A percentile compares a stretch with the other conserved stretches of the same genome.
Conservation (phyloP, 2,329 filamentous ascomycete species). For the Trichoderma arundinaceum region DNA sequence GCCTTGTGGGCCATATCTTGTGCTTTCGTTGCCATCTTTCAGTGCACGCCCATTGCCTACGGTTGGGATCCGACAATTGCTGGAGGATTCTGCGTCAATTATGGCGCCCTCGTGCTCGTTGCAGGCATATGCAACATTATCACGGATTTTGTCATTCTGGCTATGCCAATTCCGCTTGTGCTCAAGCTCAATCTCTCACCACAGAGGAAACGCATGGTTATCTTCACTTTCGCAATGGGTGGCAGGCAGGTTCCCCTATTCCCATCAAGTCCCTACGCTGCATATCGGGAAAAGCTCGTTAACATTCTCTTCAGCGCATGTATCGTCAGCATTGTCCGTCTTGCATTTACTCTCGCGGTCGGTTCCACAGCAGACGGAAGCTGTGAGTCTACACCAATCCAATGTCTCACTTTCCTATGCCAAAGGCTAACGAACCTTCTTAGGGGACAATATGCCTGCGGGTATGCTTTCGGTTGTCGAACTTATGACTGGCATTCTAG, state of each 20-base stretch:
- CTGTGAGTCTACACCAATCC: conserved; percentile 5
- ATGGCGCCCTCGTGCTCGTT: conserved; percentile 11
- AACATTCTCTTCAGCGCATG: conserved; percentile 1
- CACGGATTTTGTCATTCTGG: conserved; percentile 17
- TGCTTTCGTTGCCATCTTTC: conserved; percentile 35
- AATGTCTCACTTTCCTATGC: background rate
- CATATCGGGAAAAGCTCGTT: background rate
- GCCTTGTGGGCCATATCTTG: conserved; percentile 35
- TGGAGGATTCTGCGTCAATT: conserved; percentile 16
- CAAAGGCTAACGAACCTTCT: background rate
- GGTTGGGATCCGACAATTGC: conserved; percentile 13
- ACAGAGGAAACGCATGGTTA: conserved; percentile 20
- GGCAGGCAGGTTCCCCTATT: background rate
- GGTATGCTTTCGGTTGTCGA: conserved; percentile 27
- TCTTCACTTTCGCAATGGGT: conserved; percentile 12
- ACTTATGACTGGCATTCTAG: conserved; percentile 33
- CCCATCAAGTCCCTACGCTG: background rate
- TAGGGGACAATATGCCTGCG: conserved; percentile 19
- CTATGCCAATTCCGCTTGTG: conserved; percentile 20
- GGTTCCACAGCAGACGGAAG: conserved; percentile 16
- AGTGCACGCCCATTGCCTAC: conserved; percentile 35
- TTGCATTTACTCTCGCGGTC: background rate
- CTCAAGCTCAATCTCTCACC: conserved; percentile 22
- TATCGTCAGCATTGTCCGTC: conserved; percentile 21
- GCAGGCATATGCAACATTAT: conserved; percentile 18